These are phyloP conservation scores for Exserohilum rostratum DNA, from an alignment of 2,329 filamentous ascomycete genomes.

Conservation along the genomic window DNA sequence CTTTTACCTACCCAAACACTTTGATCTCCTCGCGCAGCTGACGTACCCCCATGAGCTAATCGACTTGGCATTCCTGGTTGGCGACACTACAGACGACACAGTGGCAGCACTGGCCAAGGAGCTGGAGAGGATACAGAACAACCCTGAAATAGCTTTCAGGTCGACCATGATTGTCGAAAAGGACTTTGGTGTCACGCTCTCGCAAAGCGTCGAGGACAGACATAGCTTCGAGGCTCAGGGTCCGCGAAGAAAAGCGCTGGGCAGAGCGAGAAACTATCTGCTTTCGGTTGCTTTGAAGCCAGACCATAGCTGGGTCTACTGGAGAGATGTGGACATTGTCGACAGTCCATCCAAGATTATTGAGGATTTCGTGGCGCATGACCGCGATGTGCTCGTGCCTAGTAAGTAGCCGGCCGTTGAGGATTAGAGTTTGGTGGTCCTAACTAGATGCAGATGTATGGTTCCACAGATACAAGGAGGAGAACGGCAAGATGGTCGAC, in stretches of 20 bases:
- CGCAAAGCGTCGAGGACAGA: slow-evolving; percentile 80
- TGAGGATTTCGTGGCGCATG: slow-evolving; percentile 93
- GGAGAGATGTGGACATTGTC: slow-evolving; percentile 95
- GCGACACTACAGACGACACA: slow-evolving; percentile 90
- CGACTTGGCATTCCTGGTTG: slow-evolving; percentile 91
- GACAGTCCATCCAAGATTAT: slow-evolving; percentile 87
- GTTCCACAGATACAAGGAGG: slow-evolving; percentile 86
- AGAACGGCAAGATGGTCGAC: slow-evolving; percentile 67
- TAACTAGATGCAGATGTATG: slow-evolving; percentile 73
- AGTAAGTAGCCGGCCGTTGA: slow-evolving; percentile 65
- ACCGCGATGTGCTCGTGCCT: slow-evolving; percentile 90
- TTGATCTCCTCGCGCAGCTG: slow-evolving; percentile 86
- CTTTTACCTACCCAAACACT: slow-evolving; percentile 82
- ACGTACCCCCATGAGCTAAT: slow-evolving; percentile 96
- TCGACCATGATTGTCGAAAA: slow-evolving; percentile 88
- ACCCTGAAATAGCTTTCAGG: slow-evolving; percentile 79
- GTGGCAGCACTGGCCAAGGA: slow-evolving; percentile 84
- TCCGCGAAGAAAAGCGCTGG: slow-evolving; percentile 88
- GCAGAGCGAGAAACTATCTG: slow-evolving; percentile 88
- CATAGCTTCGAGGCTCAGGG: slow-evolving; percentile 89
- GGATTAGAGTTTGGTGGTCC: neutral
- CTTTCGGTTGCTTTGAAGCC: slow-evolving; percentile 83
- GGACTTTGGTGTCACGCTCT: slow-evolving; percentile 78
- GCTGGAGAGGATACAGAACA: slow-evolving; percentile 84
- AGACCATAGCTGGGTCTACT: slow-evolving; percentile 98